Evolutionary conservation across 1,139 yeast genomes (phyloP).

Genomic region (Hemisphaericaspora xylofermentans): DNA sequence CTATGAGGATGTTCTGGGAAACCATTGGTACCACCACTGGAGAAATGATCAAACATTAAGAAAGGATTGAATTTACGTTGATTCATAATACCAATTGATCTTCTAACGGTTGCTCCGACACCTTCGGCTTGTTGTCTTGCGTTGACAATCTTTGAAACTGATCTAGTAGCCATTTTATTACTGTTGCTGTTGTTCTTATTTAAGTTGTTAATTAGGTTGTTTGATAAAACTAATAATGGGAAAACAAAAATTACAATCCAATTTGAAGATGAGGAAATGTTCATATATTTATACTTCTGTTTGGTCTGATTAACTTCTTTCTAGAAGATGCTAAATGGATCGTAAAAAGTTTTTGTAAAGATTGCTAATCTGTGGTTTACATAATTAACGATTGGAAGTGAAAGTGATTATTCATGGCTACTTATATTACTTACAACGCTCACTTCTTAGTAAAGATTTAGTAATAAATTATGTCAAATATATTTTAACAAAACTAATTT

Average conservation of each 20-base stretch:
- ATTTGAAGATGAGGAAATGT: slow-evolving; percentile 5
- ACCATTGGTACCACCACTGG: slow-evolving; percentile 55
- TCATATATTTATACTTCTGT: slow-evolving; percentile 17
- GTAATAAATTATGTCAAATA: neutral
- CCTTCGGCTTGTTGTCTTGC: slow-evolving; percentile 84
- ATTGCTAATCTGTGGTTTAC: neutral
- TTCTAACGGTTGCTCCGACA: slow-evolving; percentile 79
- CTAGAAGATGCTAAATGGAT: slow-evolving; percentile 1
- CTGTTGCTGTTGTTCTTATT: slow-evolving; percentile 3
- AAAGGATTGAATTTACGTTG: slow-evolving; percentile 81
- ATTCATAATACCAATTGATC: slow-evolving; percentile 71
- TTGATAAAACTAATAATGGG: slow-evolving; percentile 7
- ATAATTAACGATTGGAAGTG: neutral
- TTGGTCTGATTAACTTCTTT: neutral
- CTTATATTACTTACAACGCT: neutral
- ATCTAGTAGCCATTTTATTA: slow-evolving; percentile 31
- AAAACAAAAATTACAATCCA: slow-evolving; percentile 11
- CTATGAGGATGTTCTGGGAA: slow-evolving; percentile 94
- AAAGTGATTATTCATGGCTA: neutral
- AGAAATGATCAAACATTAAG: slow-evolving; percentile 79
- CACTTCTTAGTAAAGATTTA: neutral
- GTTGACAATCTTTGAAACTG: slow-evolving; percentile 56
- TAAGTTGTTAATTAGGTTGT: slow-evolving; percentile 1
- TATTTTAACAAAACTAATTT: neutral
- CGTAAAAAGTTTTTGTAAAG: neutral